Evolutionary conservation across 257 asterid genomes (phyloP).

Genomic region (Nicotiana noctiflora): DNA sequence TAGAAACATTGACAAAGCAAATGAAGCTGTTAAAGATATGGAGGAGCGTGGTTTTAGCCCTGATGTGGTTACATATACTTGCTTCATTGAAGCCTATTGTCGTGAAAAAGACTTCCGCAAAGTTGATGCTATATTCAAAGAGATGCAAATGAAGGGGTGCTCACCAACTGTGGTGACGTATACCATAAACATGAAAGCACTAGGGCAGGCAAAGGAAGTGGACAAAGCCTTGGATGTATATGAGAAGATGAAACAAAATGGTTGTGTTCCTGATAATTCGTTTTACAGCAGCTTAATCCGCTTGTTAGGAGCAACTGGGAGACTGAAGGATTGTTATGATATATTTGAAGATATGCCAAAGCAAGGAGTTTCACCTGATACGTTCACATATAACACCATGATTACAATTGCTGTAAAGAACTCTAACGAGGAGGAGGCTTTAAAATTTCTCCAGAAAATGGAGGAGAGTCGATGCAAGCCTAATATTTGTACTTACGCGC

Average conservation of each 20-base stretch:
- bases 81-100: conserved; percentile 55
- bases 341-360: conserved; percentile 74
- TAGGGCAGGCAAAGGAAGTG: conserved; percentile 58
- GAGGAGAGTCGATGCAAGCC: conserved; percentile 60
- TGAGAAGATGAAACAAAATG: conserved; percentile 55
- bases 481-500: conserved; percentile 53
- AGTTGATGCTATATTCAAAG: conserved; percentile 48
- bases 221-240: conserved; percentile 58
- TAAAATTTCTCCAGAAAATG: conserved; percentile 53
- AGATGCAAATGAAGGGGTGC: conserved; percentile 50
- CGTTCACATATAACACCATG: conserved; percentile 44
- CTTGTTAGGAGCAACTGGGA: conserved; percentile 55
- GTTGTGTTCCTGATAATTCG: conserved; percentile 54
- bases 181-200: conserved; percentile 52
- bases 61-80: conserved; percentile 51
- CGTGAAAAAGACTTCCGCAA: conserved; percentile 72
- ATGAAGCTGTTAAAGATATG: conserved; percentile 46
- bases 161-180: conserved; percentile 57
- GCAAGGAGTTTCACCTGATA: conserved; percentile 57
- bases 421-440: conserved; percentile 74
- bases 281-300: conserved; percentile 46
- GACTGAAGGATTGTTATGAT: conserved; percentile 58
- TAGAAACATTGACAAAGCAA: conserved; percentile 67
- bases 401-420: conserved; percentile 41
- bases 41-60: conserved; percentile 45